Base-by-base conservation (phyloP, 768 basidiomycete species). In the Suillus bovinus region DNA sequence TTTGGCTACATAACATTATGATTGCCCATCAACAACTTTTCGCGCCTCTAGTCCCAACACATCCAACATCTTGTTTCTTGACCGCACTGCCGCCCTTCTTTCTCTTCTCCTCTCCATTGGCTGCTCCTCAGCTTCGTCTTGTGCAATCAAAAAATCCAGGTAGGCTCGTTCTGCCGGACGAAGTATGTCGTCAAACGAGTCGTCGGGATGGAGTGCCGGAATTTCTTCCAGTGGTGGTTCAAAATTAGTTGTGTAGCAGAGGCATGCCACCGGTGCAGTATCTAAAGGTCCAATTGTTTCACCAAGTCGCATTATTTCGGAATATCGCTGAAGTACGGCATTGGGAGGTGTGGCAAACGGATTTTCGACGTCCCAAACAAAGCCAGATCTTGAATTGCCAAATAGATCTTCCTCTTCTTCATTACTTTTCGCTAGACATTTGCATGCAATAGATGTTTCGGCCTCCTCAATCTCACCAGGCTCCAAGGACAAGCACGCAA, bases 291-390 rank as follows among this genome's bases (percentile, higher is more conserved):
- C 62, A 17, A 64, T 41, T 8, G 27, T 33, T 34, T 60, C 64
- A 2, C 33, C 13, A 7, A 52, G 50, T 24, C 58, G 39, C 34
- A 55, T 58, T 42, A 33, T 50, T 20, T 58, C 16, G 33, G 27
- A 38, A 22, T 59, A 36, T 49, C 42, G 36, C 38, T 59, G 53
- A n/a, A 63, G 38, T 7, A n/a, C 8, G n/a, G 42, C 8, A 53
- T 49, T 17, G 17, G 59, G 38, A 6, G 64, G 62, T 24, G 31
- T 44, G 13, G 50, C 60, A 22, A 70, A 70, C 0, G 70, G 69
- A 54, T 68, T 31, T 0, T 20, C 22, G 6, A 36, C 58, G 56
- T 70, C 64, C 69, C 71, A 70, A 4, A 62, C 62, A 44, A 68
- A 68, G 17, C 41, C 31, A n/a, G n/a, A n/a, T 36, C 20, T 16